Evolutionary conservation across 257 asterid species (phyloP).

Genomic region (Handroanthus guayacan): DNA sequence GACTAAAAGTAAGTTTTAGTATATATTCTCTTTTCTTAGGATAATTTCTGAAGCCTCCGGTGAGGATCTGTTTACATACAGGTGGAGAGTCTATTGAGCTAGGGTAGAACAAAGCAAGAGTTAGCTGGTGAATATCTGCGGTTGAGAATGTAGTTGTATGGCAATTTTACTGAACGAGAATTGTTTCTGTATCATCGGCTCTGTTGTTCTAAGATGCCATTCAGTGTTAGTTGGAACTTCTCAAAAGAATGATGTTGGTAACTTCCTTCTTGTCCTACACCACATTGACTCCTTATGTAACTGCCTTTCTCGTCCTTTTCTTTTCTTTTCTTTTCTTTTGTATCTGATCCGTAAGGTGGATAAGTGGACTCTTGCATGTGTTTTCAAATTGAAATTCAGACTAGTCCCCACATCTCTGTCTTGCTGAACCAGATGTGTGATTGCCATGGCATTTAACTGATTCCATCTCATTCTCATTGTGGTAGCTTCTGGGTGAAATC

Average conservation of each 20-base stretch:
- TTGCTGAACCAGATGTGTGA: slow-evolving; percentile 22
- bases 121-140: neutral
- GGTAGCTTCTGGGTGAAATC: slow-evolving; percentile 21
- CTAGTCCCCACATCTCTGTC: slow-evolving; percentile 1
- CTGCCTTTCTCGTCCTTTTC: neutral
- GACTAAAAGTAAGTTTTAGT: neutral
- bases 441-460: slow-evolving; percentile 21
- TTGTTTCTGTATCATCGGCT: neutral
- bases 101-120: neutral
- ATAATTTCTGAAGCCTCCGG: neutral
- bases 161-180: neutral
- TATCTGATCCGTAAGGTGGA: slow-evolving; percentile 4
- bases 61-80: neutral
- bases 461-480: slow-evolving; percentile 21
- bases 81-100: neutral
- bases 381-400: neutral
- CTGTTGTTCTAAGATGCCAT: neutral
- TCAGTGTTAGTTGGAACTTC: neutral
- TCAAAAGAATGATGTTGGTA: neutral
- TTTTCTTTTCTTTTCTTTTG: neutral
- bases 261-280: neutral
- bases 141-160: neutral
- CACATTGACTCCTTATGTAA: neutral
- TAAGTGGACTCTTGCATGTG: neutral
- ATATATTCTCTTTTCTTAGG: neutral